phyloP scores from a whole-genome alignment of 257 asterid genomes.

The Fraxinus excelsior region DNA sequence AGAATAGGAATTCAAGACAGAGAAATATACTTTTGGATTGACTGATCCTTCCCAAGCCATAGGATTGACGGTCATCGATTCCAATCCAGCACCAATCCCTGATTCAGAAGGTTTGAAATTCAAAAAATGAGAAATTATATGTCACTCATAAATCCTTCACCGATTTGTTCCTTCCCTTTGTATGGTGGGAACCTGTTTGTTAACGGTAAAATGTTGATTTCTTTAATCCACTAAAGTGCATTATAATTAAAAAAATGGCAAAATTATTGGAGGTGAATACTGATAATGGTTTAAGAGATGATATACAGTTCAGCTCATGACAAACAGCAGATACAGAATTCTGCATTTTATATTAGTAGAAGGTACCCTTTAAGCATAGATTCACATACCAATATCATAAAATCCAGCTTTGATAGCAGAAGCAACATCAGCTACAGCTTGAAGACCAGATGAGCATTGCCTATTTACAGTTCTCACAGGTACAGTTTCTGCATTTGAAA shows the following conservation, averaged over 20 bases:
- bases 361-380: not conserved
- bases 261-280: not conserved
- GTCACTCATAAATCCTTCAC: not conserved
- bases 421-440: slow-evolving; percentile 99
- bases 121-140: not conserved
- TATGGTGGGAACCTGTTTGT: not conserved
- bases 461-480: slow-evolving; percentile 96
- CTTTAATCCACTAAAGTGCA: not conserved
- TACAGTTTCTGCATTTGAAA: slow-evolving; percentile 69
- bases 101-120: slow-evolving; percentile 21
- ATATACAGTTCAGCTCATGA: not conserved
- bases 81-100: slow-evolving; percentile 99
- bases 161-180: not conserved
- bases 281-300: not conserved
- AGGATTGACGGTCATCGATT: slow-evolving; percentile 85
- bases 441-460: slow-evolving; percentile 99
- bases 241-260: too few relatives aligned
- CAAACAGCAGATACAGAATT: not conserved
- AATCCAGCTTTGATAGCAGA: slow-evolving; percentile 98
- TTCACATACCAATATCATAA: slow-evolving; percentile 93
- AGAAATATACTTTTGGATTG: slow-evolving; percentile 73
- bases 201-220: not conserved
- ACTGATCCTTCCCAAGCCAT: slow-evolving; percentile 98
- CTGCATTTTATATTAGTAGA: not conserved
- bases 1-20: slow-evolving; percentile 6